These are phyloP conservation scores for Jamesozyma hellenica DNA, from an alignment of 805 yeast species.

Conservation along the genomic window DNA sequence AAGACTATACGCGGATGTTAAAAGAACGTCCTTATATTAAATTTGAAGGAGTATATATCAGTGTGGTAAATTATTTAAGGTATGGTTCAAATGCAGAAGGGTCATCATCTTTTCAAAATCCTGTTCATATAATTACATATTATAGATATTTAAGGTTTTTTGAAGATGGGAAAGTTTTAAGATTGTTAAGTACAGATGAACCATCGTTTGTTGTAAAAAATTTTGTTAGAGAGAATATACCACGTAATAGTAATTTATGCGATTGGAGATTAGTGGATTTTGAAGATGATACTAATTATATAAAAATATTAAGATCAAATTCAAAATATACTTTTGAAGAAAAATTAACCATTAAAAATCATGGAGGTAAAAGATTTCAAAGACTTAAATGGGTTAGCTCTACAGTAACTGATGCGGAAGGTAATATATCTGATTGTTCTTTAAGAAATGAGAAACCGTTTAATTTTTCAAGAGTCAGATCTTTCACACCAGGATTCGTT, in stretches of 20 bases:
- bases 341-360: slow-evolving; percentile 45
- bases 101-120: slow-evolving; percentile 58
- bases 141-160: slow-evolving; percentile 77
- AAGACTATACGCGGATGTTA: slow-evolving; percentile 31
- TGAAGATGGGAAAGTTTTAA: slow-evolving; percentile 65
- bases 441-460: slow-evolving; percentile 70
- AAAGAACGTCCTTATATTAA: slow-evolving; percentile 64
- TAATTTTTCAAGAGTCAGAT: slow-evolving; percentile 55
- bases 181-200: slow-evolving; percentile 60
- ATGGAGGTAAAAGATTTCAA: slow-evolving; percentile 57
- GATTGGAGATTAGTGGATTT: slow-evolving; percentile 43
- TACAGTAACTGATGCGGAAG: slow-evolving; percentile 47
- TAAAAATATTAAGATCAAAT: slow-evolving; percentile 49
- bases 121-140: slow-evolving; percentile 76
- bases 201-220: slow-evolving; percentile 59
- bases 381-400: slow-evolving; percentile 64
- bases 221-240: slow-evolving; percentile 31
- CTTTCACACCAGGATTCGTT: slow-evolving; percentile 15
- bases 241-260: slow-evolving; percentile 38
- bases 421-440: slow-evolving; percentile 45
- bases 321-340: slow-evolving; percentile 55
- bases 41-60: slow-evolving; percentile 74
- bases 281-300: slow-evolving; percentile 40
- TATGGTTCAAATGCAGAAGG: slow-evolving; percentile 69
- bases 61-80: slow-evolving; percentile 73